Conservation (phyloP, 2,329 filamentous ascomycete genomes). For the Clarireedia paspali region DNA sequence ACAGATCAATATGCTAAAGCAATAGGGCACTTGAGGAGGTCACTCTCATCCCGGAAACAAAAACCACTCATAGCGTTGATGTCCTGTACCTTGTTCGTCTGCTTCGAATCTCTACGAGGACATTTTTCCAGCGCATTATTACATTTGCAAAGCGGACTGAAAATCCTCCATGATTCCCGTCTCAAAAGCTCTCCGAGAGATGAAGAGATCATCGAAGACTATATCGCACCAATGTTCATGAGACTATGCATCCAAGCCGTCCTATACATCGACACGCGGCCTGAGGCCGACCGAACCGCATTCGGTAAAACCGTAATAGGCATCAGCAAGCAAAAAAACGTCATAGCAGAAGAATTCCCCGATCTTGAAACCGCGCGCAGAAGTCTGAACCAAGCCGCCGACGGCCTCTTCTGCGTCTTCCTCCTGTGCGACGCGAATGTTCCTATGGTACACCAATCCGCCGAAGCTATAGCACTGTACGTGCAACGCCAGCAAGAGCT, state of each 20-base stretch:
- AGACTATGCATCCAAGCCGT: conserved; percentile 25
- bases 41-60: conserved; percentile 18
- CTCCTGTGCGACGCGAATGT: conserved; percentile 17
- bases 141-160: conserved; percentile 25
- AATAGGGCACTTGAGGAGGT: conserved; percentile 20
- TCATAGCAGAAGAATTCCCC: conserved; percentile 17
- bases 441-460: conserved; percentile 16
- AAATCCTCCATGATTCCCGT: conserved; percentile 20
- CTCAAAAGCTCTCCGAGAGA: conserved; percentile 5
- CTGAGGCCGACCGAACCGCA: conserved; percentile 11
- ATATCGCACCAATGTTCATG: conserved; percentile 22
- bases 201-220: conserved; percentile 17
- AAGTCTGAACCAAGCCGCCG: conserved; percentile 17
- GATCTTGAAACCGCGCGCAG: conserved; percentile 20
- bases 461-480: conserved; percentile 10
- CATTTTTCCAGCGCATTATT: conserved; percentile 23
- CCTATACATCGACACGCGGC: conserved; percentile 23
- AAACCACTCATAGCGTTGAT: conserved; percentile 22
- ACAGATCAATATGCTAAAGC: conserved; percentile 27
- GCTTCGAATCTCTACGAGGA: conserved; percentile 26
- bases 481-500: conserved; percentile 12
- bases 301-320: conserved; percentile 16
- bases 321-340: conserved; percentile 10
- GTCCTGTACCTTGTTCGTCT: conserved; percentile 26
- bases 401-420: conserved; percentile 22